A percentile compares a stretch with the other conserved stretches of the same genome.
Conservation (phyloP, 495 filamentous ascomycete species). For the Daldinia caldariorum region DNA sequence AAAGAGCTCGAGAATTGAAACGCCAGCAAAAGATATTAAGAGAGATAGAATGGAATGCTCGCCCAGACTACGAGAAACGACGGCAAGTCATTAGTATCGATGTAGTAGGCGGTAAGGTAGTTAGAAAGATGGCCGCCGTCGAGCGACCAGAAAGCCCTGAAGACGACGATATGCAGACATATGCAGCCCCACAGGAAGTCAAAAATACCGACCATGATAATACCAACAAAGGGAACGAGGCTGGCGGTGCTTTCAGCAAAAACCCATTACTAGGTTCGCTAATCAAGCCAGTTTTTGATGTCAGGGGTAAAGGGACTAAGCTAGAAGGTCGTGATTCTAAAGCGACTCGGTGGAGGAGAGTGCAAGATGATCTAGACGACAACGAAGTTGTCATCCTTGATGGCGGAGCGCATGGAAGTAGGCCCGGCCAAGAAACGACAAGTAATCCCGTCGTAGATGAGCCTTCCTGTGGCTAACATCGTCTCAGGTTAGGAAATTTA, state of each 20-base stretch:
- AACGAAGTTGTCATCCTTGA: constrained; percentile 94
- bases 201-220: constrained; percentile 23
- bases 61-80: constrained; percentile 94
- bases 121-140: constrained; percentile 74
- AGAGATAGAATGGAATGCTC: constrained; percentile 89
- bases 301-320: constrained; percentile 57
- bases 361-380: constrained; percentile 90
- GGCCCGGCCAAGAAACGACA: constrained; percentile 8
- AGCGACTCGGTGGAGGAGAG: constrained; percentile 79
- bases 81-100: constrained; percentile 88
- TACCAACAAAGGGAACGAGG: constrained; percentile 35
- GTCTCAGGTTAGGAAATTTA: background rate
- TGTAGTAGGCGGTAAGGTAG: constrained; percentile 77
- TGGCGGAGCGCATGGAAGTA: constrained; percentile 75
- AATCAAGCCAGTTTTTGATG: constrained; percentile 79
- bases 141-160: constrained; percentile 62
- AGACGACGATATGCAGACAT: constrained; percentile 51
- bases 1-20: constrained; percentile 87
- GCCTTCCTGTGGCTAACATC: constrained; percentile 45
- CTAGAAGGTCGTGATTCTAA: constrained; percentile 52
- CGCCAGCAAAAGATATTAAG: constrained; percentile 86
- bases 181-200: constrained; percentile 31
- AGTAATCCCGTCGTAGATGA: constrained; percentile 46
- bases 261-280: constrained; percentile 86
- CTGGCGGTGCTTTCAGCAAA: constrained; percentile 74